These are phyloP conservation scores for Pilatotrama ljubarskyi DNA, from an alignment of 768 basidiomycete species.

Conservation along the genomic window DNA sequence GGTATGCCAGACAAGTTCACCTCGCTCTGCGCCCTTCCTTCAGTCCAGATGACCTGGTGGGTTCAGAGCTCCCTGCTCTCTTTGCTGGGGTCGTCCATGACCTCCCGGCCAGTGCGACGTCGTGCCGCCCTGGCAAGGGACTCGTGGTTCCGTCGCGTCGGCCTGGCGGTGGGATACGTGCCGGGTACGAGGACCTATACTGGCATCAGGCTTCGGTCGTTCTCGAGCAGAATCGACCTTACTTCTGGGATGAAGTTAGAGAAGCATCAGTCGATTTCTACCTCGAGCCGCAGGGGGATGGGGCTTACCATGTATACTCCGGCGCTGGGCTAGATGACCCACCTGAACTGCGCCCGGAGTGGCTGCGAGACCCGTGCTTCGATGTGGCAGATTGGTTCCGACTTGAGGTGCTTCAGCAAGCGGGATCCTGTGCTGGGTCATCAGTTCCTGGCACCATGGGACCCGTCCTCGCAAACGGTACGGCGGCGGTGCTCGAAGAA, in stretches of 20 bases:
- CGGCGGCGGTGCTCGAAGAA: too few relatives aligned
- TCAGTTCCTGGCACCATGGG: slow-evolving; percentile 30
- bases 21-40: neutral
- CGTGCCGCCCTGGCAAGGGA: too few relatives aligned
- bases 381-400: neutral
- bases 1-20: neutral
- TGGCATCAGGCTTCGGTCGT: neutral
- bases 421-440: neutral
- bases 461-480: too few relatives aligned
- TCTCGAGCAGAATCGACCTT: neutral
- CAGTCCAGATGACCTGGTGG: neutral
- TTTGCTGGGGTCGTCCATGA: neutral
- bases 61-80: neutral
- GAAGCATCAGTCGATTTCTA: neutral
- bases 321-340: neutral
- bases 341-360: neutral
- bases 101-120: too few relatives aligned
- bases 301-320: neutral
- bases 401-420: neutral
- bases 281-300: neutral
- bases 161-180: neutral
- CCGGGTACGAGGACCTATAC: neutral
- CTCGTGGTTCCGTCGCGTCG: neutral
- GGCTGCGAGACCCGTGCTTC: neutral
- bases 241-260: neutral